Base-by-base conservation (phyloP, 768 basidiomycete species). In the Gautieria morchelliformis region DNA sequence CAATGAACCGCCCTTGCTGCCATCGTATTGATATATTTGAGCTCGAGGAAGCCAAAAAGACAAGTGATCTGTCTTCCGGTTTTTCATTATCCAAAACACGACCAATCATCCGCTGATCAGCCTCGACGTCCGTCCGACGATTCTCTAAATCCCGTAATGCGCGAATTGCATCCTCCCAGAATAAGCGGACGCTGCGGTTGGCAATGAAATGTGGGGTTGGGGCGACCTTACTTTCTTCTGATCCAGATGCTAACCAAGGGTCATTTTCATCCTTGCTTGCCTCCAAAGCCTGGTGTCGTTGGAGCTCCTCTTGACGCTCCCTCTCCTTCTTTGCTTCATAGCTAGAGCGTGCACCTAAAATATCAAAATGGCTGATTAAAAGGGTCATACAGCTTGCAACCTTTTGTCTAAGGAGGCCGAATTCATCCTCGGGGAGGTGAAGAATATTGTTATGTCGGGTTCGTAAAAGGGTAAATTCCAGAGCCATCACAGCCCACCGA, bases 1-100 rank as follows among this genome's bases (percentile, higher is more conserved):
- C 96, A 63, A 99, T 97, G 73, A 97, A 97, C 58, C 88, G 84
- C 14, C 95, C 93, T 72, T 99, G 96, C 68, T 97, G 95, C 96
- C 96, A 99, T 41, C 90, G 83, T 60, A 98, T 86, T 3, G 93
- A 90, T 60, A 97, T 92, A 64, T 95, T 96, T 27, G 93, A 93
- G 41, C 85, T 85, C n/a, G 92, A 92, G 2, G 93, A 93, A 0
- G 96, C 96, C 41, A 99, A 80, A 76, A 93, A 95, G 6, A 93
- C 85, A 47, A 96, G 75, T 0, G 95, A 93, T 47, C 92, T 83
- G 68, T 99, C 95, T 70, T 98, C 96, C 8, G 86, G 81, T 60
- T 88, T 91, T 66, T 93, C 89, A 65, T 93, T 86, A 68, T 97
- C 93, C 42, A 99, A 78, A 5, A 98, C 95, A 52, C 92, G 89